Percentiles rank a stretch among this genome's conserved stretches.
phyloP scores from a whole-genome alignment of 1,284 basidiomycete species.

The Calocybe gambosa region DNA sequence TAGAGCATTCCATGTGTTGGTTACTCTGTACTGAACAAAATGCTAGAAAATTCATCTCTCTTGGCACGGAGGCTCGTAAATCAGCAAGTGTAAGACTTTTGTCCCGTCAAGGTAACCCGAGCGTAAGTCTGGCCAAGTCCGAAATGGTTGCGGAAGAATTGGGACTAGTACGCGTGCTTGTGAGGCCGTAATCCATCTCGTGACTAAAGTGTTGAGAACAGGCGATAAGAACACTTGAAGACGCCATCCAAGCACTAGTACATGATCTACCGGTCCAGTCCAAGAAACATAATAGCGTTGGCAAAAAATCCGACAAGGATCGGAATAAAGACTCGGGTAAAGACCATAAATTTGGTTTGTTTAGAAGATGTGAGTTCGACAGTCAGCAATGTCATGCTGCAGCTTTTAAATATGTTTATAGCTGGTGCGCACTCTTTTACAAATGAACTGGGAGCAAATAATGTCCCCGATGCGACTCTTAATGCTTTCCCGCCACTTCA shows the following conservation, averaged over 20 bases:
- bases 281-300: constrained; percentile 26
- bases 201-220: constrained; percentile 17
- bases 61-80: constrained; percentile 43
- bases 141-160: constrained; percentile 55
- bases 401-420: constrained; percentile 4
- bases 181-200: neutral
- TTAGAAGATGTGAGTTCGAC: constrained; percentile 46
- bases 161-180: constrained; percentile 38
- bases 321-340: constrained; percentile 34
- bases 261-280: constrained; percentile 17
- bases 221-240: constrained; percentile 40
- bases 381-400: neutral
- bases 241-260: constrained; percentile 30
- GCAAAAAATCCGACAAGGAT: constrained; percentile 45
- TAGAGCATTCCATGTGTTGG: constrained; percentile 12
- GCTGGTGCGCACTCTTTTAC: constrained; percentile 16
- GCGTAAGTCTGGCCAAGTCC: constrained; percentile 37
- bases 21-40: constrained; percentile 4
- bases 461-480: constrained; percentile 9
- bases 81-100: constrained; percentile 36
- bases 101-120: constrained; percentile 31
- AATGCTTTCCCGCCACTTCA: constrained; percentile 23
- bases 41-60: constrained; percentile 51
- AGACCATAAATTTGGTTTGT: constrained; percentile 45
- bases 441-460: constrained; percentile 17